A percentile compares a stretch with the other conserved stretches of the same genome.
Conservation (phyloP, 2,329 filamentous ascomycete species). For the Aschersonia sp. region DNA sequence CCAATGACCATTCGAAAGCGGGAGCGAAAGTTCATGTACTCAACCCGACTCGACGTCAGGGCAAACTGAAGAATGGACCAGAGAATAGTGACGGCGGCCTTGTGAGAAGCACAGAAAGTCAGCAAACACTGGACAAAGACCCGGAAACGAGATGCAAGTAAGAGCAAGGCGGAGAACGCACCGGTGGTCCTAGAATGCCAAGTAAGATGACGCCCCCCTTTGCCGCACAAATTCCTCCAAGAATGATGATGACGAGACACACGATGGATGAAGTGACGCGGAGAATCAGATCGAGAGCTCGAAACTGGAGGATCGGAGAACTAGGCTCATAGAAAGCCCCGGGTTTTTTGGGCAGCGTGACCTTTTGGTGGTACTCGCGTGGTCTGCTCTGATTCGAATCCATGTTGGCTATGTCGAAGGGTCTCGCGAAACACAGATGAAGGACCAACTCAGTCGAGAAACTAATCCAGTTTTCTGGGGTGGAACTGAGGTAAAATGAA, state of each 20-base stretch:
- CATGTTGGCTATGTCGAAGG: background rate
- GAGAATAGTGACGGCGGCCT: conserved; percentile 1
- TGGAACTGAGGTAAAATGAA: too few species aligned
- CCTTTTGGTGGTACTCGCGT: background rate
- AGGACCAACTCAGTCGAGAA: too few species aligned
- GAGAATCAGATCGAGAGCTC: background rate
- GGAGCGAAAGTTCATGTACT: conserved; percentile 5
- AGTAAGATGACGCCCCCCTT: conserved; percentile 2
- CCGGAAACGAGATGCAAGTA: background rate
- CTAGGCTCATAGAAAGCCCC: background rate
- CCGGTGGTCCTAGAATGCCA: conserved; percentile 4
- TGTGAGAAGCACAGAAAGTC: background rate
- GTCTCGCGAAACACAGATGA: too few species aligned
- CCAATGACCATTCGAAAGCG: conserved; percentile 4
- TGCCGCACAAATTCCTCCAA: conserved; percentile 1
- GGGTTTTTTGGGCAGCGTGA: background rate
- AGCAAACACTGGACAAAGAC: background rate
- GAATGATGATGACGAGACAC: background rate
- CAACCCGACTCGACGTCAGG: conserved; percentile 1
- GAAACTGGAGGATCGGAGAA: background rate
- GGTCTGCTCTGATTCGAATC: background rate
- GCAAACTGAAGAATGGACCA: conserved; percentile 3
- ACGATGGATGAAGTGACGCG: background rate
- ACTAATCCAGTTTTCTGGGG: background rate
- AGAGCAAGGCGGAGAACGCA: background rate